Percentiles rank a stretch among this genome's conserved stretches.
Evolutionary conservation across 805 yeast genomes (phyloP).

Genomic region (Yamadazyma ubonensis): DNA sequence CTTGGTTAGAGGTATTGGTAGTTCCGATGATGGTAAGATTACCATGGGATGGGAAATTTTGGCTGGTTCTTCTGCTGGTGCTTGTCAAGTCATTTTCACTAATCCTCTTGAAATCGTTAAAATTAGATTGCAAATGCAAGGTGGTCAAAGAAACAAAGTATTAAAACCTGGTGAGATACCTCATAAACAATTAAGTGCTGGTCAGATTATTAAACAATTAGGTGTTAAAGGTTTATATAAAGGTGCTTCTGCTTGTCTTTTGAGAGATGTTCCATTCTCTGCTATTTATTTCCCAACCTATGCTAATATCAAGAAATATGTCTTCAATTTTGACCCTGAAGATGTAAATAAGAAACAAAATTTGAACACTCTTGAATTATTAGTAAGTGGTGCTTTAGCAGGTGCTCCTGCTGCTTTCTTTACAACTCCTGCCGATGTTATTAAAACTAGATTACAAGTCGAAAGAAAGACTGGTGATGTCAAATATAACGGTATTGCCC

Average conservation of each 20-base stretch:
- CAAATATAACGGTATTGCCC: conserved; percentile 70
- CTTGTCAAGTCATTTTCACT: conserved; percentile 93
- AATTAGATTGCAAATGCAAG: conserved; percentile 92
- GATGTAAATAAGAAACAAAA: conserved; percentile 55
- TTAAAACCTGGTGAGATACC: conserved; percentile 39
- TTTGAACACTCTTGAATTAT: conserved; percentile 79
- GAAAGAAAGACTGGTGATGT: conserved; percentile 77
- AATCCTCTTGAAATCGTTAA: conserved; percentile 96
- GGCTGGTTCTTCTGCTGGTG: conserved; percentile 95
- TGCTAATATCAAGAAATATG: conserved; percentile 82
- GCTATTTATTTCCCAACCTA: conserved; percentile 97
- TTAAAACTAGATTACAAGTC: conserved; percentile 90
- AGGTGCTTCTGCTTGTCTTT: conserved; percentile 87
- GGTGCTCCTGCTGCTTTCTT: conserved; percentile 98
- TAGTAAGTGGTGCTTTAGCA: conserved; percentile 88
- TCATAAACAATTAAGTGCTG: conserved; percentile 51
- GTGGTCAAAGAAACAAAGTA: conserved; percentile 49
- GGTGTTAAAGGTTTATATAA: conserved; percentile 86
- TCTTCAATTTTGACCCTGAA: conserved; percentile 79
- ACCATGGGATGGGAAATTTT: conserved; percentile 64
- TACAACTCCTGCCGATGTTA: conserved; percentile 96
- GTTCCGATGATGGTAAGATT: conserved; percentile 41
- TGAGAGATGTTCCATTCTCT: conserved; percentile 94
- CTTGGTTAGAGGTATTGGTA: conserved; percentile 70
- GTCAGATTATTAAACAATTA: conserved; percentile 69